Evolutionary conservation across 108 stramenopile species (phyloP).

Genomic region (Cyclotella atomus): DNA sequence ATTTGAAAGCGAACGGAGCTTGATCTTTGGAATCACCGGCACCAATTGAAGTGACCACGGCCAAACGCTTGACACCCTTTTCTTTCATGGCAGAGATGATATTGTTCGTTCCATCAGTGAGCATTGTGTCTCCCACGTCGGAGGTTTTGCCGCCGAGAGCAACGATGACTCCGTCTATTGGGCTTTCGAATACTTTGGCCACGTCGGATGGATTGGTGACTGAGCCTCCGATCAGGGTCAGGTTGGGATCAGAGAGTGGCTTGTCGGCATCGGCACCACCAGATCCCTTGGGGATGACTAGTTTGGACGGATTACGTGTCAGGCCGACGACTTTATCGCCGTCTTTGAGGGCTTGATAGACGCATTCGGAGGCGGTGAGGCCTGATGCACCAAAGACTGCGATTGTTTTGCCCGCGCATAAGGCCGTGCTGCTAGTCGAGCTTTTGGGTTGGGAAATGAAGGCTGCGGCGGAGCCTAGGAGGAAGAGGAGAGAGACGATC

Average conservation of each 20-base stretch:
- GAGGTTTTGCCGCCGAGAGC: slow-evolving; percentile 96
- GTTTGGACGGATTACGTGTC: slow-evolving; percentile 83
- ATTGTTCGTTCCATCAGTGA: slow-evolving; percentile 92
- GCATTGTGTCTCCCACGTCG: slow-evolving; percentile 90
- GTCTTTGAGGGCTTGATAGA: slow-evolving; percentile 87
- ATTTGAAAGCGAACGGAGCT: slow-evolving; percentile 92
- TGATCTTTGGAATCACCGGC: slow-evolving; percentile 95
- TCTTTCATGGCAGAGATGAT: slow-evolving; percentile 94
- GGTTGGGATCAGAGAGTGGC: slow-evolving; percentile 65
- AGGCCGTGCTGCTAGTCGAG: neutral
- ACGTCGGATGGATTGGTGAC: slow-evolving; percentile 87
- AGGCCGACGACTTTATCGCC: slow-evolving; percentile 89
- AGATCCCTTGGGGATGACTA: slow-evolving; percentile 78
- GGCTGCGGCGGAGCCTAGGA: slow-evolving; percentile 37
- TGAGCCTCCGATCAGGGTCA: slow-evolving; percentile 85
- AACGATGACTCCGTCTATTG: slow-evolving; percentile 90
- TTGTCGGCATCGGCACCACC: slow-evolving; percentile 83
- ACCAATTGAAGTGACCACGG: slow-evolving; percentile 96
- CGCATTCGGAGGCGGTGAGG: slow-evolving; percentile 83
- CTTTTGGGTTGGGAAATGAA: slow-evolving; percentile 17
- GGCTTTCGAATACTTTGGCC: slow-evolving; percentile 83
- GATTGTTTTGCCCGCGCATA: slow-evolving; percentile 56
- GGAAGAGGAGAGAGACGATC: slow-evolving; percentile 16
- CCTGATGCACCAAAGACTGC: slow-evolving; percentile 93
- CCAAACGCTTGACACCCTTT: slow-evolving; percentile 87